Evolutionary conservation across 371 early-diverging fungal species (phyloP).

Genomic region (Apophysomyces variabilis): DNA sequence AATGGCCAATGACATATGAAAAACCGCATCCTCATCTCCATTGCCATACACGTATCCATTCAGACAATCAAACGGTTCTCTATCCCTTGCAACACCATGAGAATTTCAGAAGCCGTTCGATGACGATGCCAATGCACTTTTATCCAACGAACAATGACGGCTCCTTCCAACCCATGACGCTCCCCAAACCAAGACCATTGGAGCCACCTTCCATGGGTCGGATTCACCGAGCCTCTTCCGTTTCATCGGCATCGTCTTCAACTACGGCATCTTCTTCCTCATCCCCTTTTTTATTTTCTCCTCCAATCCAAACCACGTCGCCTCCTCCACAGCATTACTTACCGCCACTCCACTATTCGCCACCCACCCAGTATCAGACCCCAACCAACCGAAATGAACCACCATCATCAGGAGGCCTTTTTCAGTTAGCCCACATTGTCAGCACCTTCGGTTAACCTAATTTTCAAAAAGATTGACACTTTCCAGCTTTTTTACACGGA

Average conservation of each 20-base stretch:
- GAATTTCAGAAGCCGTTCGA: constrained; percentile 1
- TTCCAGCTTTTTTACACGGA: background rate
- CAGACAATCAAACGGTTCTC: constrained; percentile 19
- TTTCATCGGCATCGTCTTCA: constrained; percentile 21
- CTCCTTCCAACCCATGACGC: background rate
- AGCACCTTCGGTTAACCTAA: constrained; percentile 32
- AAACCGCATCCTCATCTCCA: constrained; percentile 20
- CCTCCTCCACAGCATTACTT: constrained; percentile 18
- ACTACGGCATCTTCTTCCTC: constrained; percentile 17
- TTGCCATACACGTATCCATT: constrained; percentile 20
- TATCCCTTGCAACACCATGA: constrained; percentile 8
- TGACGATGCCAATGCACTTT: constrained; percentile 3
- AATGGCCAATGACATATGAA: constrained; percentile 17
- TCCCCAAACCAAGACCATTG: constrained; percentile 25
- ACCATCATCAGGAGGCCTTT: constrained; percentile 14
- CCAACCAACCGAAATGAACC: background rate
- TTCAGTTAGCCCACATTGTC: constrained; percentile 35
- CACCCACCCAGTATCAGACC: background rate
- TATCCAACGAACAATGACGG: background rate
- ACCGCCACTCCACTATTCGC: constrained; percentile 15
- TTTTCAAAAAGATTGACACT: background rate
- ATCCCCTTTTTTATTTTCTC: constrained; percentile 19
- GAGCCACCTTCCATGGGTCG: constrained; percentile 18
- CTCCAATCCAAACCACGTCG: constrained; percentile 15
- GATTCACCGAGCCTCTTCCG: constrained; percentile 21